Base-by-base conservation (phyloP, 2,329 filamentous ascomycete species). In the Nemania diffusa region DNA sequence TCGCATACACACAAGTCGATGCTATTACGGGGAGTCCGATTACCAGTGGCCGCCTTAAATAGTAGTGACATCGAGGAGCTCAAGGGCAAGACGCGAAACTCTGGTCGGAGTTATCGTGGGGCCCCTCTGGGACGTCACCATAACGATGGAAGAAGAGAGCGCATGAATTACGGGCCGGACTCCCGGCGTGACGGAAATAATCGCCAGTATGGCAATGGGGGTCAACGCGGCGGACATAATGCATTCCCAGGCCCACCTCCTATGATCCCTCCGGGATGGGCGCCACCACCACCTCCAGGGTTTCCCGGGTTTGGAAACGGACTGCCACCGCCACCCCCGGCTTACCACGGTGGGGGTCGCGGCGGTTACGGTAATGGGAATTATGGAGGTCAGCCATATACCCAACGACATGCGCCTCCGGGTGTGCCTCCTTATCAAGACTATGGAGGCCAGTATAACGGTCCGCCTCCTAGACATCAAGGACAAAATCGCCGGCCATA, bases 1-100 rank as follows among this genome's bases (percentile, higher is more conserved):
- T 84, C 84, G 9, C 87, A 92, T 73, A 83, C 88, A 4, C 96
- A 99, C 81, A 97, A 97, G 78, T 97, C 94, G 5, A 97, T 97
- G 92, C 86, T 99, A 15, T 85, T 99, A 40, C 90, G 93, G 2
- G 96, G 96, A 13, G 90, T 94, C 44, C 89, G 91, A 73, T 85
- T 94, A 64, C 88, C 92, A 4, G 81, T 85, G 1, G 88, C 92
- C 1, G 91, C 89, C 9, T 87, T 99, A 0, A 91, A 92, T 64
- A 85, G 88, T 37, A 87, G 87, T 65, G 94, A 97, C 75, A 88
- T 95, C 61, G 91, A 94, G 70, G 85, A 87, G 7, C 87, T 94
- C 50, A 88, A 89, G 76, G 85, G 86, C 60, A 90, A 91, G 76
- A 83, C 90, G 37, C 83, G 87, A 62, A 86, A 87, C 67, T 84